Evolutionary conservation across 1,284 basidiomycete species (phyloP).

Genomic region (Golubevia pallescens): DNA sequence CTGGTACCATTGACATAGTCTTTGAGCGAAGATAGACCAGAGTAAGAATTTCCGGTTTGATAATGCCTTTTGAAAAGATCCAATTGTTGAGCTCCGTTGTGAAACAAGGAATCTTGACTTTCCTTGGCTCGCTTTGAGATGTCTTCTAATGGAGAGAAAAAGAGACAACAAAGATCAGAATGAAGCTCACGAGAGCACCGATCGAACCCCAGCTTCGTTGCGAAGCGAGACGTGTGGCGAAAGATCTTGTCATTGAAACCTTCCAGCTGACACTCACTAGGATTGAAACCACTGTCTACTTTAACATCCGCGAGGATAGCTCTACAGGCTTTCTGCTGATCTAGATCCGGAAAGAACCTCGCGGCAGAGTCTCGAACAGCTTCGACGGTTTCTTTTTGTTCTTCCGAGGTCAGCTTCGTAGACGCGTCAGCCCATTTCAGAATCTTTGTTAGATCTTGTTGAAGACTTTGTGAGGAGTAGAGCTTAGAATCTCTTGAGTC

Average conservation of each 20-base stretch:
- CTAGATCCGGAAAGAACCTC: neutral
- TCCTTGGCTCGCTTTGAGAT: too few relatives aligned
- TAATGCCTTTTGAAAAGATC: neutral
- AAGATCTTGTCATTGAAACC: too few relatives aligned
- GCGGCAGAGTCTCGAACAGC: neutral
- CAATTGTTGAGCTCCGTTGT: neutral
- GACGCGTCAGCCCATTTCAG: neutral
- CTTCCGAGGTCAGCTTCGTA: neutral
- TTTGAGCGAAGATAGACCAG: neutral
- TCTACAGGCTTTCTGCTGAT: neutral
- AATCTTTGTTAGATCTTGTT: neutral
- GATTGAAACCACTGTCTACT: constrained; percentile 1
- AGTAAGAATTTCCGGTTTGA: neutral
- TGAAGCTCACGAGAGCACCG: too few relatives aligned
- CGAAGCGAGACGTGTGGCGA: too few relatives aligned
- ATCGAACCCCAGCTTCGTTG: too few relatives aligned
- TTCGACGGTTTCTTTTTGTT: neutral
- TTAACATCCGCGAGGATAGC: constrained; percentile 1
- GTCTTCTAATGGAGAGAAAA: too few relatives aligned
- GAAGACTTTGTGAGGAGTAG: neutral
- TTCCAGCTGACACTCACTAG: neutral
- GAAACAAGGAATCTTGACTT: too few relatives aligned
- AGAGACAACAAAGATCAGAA: too few relatives aligned
- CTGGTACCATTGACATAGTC: neutral
- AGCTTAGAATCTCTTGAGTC: neutral